Evolutionary conservation across 2,329 filamentous ascomycete species (phyloP).

Genomic region (Nectriaceae sp.): DNA sequence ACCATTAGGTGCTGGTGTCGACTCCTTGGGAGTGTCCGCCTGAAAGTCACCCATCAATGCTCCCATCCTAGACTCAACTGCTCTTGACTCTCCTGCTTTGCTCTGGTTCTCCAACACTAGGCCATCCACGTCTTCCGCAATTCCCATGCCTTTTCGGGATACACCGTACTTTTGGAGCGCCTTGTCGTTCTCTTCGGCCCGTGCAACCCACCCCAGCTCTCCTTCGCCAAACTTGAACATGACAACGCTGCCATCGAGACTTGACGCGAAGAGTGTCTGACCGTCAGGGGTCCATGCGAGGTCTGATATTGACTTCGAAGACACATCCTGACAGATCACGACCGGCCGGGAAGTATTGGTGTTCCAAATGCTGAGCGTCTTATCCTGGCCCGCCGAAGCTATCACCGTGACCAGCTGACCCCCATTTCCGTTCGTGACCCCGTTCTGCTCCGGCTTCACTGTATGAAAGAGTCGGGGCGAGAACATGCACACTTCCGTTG

Average conservation of each 20-base stretch:
- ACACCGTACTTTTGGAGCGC: conserved; percentile 90
- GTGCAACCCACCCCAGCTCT: conserved; percentile 87
- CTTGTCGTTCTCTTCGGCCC: conserved; percentile 86
- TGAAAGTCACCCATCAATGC: conserved; percentile 91
- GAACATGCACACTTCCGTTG: conserved; percentile 96
- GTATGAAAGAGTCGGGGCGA: conserved; percentile 87
- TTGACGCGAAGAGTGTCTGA: conserved; percentile 80
- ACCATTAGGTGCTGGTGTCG: conserved; percentile 50
- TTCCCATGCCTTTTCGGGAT: conserved; percentile 83
- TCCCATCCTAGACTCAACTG: conserved; percentile 93
- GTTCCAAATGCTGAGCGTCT: conserved; percentile 96
- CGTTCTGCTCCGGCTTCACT: conserved; percentile 61
- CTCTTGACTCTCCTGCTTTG: conserved; percentile 86
- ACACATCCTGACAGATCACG: conserved; percentile 85
- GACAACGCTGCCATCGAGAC: conserved; percentile 86
- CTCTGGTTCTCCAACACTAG: conserved; percentile 86
- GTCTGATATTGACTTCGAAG: conserved; percentile 90
- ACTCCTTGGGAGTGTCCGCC: conserved; percentile 55
- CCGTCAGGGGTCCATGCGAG: conserved; percentile 93
- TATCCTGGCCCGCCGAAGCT: conserved; percentile 94
- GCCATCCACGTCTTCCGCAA: conserved; percentile 89
- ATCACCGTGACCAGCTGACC: conserved; percentile 81
- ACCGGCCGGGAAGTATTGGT: conserved; percentile 92
- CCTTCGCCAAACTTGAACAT: conserved; percentile 79
- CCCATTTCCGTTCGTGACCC: conserved; percentile 43